phyloP scores from a whole-genome alignment of 2,329 filamentous ascomycete genomes.

The Orbilia quercus region DNA sequence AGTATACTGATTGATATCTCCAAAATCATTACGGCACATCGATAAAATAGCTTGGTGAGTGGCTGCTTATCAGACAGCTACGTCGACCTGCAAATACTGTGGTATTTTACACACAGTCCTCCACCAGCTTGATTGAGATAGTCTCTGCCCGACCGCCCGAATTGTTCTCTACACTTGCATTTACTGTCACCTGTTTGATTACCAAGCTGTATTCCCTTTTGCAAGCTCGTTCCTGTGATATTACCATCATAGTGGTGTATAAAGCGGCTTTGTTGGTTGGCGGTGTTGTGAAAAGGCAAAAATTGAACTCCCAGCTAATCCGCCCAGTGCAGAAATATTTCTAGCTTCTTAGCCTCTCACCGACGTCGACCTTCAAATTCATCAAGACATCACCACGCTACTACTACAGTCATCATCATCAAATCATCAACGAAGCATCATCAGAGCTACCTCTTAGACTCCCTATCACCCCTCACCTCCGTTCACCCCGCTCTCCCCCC shows the following conservation, averaged over 20 bases:
- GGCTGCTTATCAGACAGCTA: not conserved
- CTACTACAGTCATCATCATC: slow-evolving; percentile 18
- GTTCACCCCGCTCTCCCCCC: slow-evolving; percentile 16
- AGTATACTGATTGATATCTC: too few species aligned
- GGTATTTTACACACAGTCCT: not conserved
- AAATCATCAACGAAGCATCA: not conserved
- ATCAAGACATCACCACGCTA: not conserved
- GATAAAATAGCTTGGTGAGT: slow-evolving; percentile 1
- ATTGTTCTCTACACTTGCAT: too few species aligned
- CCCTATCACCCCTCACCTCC: not conserved
- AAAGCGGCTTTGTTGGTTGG: slow-evolving; percentile 19
- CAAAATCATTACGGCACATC: not conserved
- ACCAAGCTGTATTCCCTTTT: too few species aligned
- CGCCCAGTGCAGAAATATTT: too few species aligned
- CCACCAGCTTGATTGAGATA: not conserved
- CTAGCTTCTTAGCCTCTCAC: slow-evolving; percentile 18
- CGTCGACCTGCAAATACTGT: slow-evolving; percentile 2
- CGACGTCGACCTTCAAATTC: not conserved
- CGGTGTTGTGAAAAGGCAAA: slow-evolving; percentile 44
- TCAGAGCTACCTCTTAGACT: not conserved
- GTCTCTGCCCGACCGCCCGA: not conserved
- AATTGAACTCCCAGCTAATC: too few species aligned
- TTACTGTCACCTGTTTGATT: too few species aligned
- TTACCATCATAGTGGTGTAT: not conserved
- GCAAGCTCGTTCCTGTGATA: too few species aligned